A percentile compares a stretch with the other conserved stretches of the same genome.
These are phyloP conservation scores for Anaeromyces robustus DNA, from an alignment of 192 early-diverging fungal species.

Conservation along the genomic window DNA sequence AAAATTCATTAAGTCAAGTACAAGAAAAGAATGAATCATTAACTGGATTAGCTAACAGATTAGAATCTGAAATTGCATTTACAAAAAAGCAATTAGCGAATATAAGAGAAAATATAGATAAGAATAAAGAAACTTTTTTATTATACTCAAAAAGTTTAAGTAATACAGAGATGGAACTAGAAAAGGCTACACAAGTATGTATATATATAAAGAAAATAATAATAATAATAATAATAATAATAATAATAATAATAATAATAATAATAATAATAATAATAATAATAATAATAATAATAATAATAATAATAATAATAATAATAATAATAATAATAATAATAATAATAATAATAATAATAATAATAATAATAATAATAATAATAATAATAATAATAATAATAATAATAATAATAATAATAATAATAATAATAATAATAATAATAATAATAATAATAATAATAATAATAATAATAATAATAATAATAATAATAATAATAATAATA, in stretches of 20 bases:
- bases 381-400: background rate
- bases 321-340: background rate
- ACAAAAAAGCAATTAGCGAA: conserved; percentile 26
- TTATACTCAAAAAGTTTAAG: conserved; percentile 24
- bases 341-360: background rate
- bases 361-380: background rate
- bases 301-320: background rate
- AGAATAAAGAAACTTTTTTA: conserved; percentile 24
- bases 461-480: background rate
- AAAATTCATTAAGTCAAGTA: conserved; percentile 16
- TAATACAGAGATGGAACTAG: conserved; percentile 32
- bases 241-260: background rate
- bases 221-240: too few relatives aligned
- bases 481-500: background rate
- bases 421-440: background rate
- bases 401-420: background rate
- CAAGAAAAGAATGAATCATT: conserved; percentile 37
- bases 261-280: background rate
- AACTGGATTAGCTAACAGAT: conserved; percentile 25
- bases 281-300: conserved; percentile 1
- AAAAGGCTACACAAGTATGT: conserved; percentile 17
- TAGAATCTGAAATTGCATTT: conserved; percentile 27
- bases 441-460: background rate
- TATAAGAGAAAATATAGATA: conserved; percentile 24
- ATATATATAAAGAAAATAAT: too few relatives aligned